These are phyloP conservation scores for Stachybotrys chartarum DNA, from an alignment of 2,329 filamentous ascomycete genomes.

Conservation along the genomic window DNA sequence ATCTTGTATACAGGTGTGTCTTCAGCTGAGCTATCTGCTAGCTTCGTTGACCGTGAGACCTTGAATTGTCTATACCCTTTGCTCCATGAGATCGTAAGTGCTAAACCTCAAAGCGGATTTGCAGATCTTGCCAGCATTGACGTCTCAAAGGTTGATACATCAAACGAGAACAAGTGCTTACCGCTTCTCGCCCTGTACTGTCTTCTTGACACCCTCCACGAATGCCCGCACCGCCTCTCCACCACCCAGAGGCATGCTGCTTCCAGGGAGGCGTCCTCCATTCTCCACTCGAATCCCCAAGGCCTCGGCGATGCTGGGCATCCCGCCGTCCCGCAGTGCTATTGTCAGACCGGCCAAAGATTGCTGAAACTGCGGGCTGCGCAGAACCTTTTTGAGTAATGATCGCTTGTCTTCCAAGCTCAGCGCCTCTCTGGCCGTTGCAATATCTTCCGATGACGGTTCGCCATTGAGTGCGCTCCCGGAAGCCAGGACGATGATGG, in stretches of 20 bases:
- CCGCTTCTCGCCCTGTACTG: conserved; percentile 53
- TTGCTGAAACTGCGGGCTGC: conserved; percentile 86
- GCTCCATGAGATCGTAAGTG: too few relatives aligned
- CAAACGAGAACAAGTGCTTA: not conserved
- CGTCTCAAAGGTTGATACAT: too few relatives aligned
- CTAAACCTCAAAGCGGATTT: too few relatives aligned
- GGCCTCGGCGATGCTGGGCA: conserved; percentile 85
- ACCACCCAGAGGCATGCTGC: conserved; percentile 78
- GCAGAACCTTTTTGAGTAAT: conserved; percentile 73
- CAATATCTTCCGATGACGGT: conserved; percentile 59
- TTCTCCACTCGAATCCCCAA: conserved; percentile 74
- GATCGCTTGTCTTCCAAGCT: conserved; percentile 70
- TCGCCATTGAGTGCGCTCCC: conserved; percentile 56
- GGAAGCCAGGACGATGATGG: conserved; percentile 69
- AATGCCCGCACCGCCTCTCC: conserved; percentile 88
- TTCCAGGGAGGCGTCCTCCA: conserved; percentile 71
- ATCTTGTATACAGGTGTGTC: too few relatives aligned
- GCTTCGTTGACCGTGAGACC: too few relatives aligned
- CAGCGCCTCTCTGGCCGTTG: conserved; percentile 68
- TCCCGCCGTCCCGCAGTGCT: conserved; percentile 80
- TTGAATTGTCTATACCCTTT: too few relatives aligned
- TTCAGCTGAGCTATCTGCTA: too few relatives aligned
- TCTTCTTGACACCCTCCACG: conserved; percentile 78
- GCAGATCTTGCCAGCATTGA: too few relatives aligned
- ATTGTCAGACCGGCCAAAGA: conserved; percentile 78